Evolutionary conservation across 2,329 filamentous ascomycete species (phyloP), one percentile per base, ranked within the genome.

Genomic region (Xylariaceae sp.): DNA sequence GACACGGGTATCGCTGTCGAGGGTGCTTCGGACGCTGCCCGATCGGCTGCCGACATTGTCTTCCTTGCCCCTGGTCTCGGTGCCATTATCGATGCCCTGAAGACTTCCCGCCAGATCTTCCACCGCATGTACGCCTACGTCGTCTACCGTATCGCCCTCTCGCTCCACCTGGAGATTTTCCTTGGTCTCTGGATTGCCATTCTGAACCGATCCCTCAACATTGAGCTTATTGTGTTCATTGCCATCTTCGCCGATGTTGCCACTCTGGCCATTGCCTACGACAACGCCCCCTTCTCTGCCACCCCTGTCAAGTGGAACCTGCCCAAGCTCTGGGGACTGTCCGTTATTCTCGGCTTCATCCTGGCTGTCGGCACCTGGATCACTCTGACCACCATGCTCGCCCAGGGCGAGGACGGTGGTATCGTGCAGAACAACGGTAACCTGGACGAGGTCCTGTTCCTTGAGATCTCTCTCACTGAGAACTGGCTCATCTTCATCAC

Each of bases 401-500:
- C 75, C 58, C 53, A 51, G 34, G 50, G 51, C 44, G 64, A 80
- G 51, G 63, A 83, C 48, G 83, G 83, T 51, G 87, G 87, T 74
- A 90, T 94, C 50, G 83, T 89, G 46, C 83, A 94, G 72, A 90
- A 92, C 67, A 84, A 82, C 51, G 87, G 87, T 73, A 75, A 80
- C 56, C 67, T 84, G 35, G 85, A 94, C 49, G 77, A 80, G 50
- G 79, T 94, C 38, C 64, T 94, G 53, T 94, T 94, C 75, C 79
- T 94, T 23, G 77, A 94, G 65, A 85, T 94, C 60, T 86, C 84
- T 10, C 75, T 94, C 35, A 89, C 87, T 40, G 85, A 94, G 72
- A 94, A 93, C 68, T 94, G 88, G 87, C 75, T 94, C 33, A 94
- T 94, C 64, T 93, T 94, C 70, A 90, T 94, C 65, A 94, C 87